Evolutionary conservation across 495 filamentous ascomycete genomes (phyloP), one percentile per base, ranked within the genome.

Genomic region (Bryoglossum gracile): DNA sequence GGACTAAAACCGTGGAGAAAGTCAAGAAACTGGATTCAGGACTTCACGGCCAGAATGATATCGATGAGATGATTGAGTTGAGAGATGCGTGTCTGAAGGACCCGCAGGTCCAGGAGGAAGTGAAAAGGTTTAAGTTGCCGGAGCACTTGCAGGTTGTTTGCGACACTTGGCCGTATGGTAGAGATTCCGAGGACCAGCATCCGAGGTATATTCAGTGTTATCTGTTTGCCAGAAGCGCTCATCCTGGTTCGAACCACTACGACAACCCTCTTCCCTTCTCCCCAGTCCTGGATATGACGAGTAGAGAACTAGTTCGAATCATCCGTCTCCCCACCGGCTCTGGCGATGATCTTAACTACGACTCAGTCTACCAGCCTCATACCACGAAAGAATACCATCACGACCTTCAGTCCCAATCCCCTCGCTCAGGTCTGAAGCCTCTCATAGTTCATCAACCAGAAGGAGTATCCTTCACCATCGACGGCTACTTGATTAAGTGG

Each of bases 401-500:
- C 23, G 54, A 52, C 2, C 45, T 57, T 10, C 54, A 49, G 16
- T 18, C 36, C 10, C 18, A 33, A 13, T 39, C 49, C 4, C 9
- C 22, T 13, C 26, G 54, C 13, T 37, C 38, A 2, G 54, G 53
- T 35, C 22, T 57, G 8, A 57, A 53, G 45, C 72, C 74, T 22
- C 61, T 76, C 30, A 72, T 74, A 35, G 62, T 77, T 42, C 61
- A 63, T n/a, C 74, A 77, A 24, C 74, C 74, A 4, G 67, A 75
- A 24, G 74, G 74, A 0, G 65, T 72, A 8, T 74, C 70, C 3
- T 77, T 77, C 54, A 65, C 63, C 8, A 65, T 75, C 8, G 50
- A 50, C 3, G 67, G 68, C 3, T 70, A 65, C 48, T 50, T 79
- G 9, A 68, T 86, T 30, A 68, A 73, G 32, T 86, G 82, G 82